Base-by-base conservation (phyloP, 2,329 filamentous ascomycete genomes). In the Pseudogymnoascus sp. region DNA sequence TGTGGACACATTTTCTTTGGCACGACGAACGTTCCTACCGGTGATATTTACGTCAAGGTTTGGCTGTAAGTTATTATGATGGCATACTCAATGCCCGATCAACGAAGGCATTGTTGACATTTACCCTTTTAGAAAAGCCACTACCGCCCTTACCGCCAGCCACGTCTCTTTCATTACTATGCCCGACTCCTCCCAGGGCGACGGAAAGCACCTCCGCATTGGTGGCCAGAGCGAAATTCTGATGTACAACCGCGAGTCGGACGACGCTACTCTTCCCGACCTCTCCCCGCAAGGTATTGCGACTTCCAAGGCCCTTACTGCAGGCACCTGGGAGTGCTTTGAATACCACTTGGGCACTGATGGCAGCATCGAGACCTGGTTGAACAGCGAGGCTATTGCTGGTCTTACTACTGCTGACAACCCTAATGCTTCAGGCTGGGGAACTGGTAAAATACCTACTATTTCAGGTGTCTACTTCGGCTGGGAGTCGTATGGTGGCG, bases 101-200 rank as follows among this genome's bases (percentile, higher is more conserved):
- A 47, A 17, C 62, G 17, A 63, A 66, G 11, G 63, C 60, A 60
- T 63, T 65, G 9, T 68, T 74, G 64, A 75, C 42, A 62, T 63
- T 11, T 8, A 35, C 65, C 23, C 47, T 64, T 71, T 6, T 60
- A 85, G 83, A 60, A 84, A 84, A 75, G 77, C 82, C 1, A 77
- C 79, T 60, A 83, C 80, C 67, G 79, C 83, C 63, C 75, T 87
- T n/a, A 84, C 82, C 6, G 78, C 79, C 72, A 78, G 80, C 19
- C 84, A 87, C 74, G 82, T 86, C 66, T 79, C 82, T 57, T 86
- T 86, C 77, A 86, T 86, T 75, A 85, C 83, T 19, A 85, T 86
- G 82, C 80, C 83, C 2, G 84, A 86, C 74, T 76, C 82, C 0
- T 77, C 81, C 1, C 82, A 83, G 65, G 82, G 80, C 65, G 71